phyloP scores from a whole-genome alignment of 2,329 filamentous ascomycete genomes.

The Ophiostoma pallidulum region DNA sequence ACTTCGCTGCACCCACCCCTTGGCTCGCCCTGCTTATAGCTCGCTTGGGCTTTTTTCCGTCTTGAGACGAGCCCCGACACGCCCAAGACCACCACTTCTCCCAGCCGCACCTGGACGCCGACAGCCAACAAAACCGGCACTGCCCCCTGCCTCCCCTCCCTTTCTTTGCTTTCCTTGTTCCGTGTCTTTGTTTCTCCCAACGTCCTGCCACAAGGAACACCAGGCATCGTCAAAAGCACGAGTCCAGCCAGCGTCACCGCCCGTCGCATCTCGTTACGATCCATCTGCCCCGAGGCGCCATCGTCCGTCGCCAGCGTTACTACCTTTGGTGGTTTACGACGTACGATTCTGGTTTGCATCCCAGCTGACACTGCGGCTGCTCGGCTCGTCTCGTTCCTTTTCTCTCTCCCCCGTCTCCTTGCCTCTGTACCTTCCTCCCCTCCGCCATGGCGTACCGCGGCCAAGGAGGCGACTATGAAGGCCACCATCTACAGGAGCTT shows the following conservation, averaged over 20 bases:
- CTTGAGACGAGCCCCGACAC: neutral
- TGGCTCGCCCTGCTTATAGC: neutral
- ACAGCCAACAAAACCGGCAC: conserved; percentile 6
- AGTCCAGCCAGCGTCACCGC: too few species aligned
- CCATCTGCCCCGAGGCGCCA: too few species aligned
- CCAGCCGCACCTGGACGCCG: conserved; percentile 9
- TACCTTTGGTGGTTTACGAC: too few species aligned
- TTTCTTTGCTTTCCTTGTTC: neutral
- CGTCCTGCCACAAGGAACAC: neutral
- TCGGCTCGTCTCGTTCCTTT: neutral
- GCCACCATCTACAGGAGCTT: conserved; percentile 59
- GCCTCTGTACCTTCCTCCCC: conserved; percentile 13
- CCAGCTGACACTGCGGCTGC: neutral
- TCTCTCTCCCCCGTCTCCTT: neutral
- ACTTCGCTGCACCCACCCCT: neutral
- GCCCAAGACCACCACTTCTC: neutral
- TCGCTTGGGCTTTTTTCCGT: neutral
- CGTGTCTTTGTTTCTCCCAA: conserved; percentile 4
- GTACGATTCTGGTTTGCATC: conserved; percentile 2
- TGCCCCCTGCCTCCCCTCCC: conserved; percentile 1
- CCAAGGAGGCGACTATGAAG: conserved; percentile 39
- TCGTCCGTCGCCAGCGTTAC: too few species aligned
- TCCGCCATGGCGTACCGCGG: conserved; percentile 19
- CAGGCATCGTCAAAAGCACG: too few species aligned
- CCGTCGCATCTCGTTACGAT: too few species aligned